phyloP scores from a whole-genome alignment of 345 rosid genomes.

The Salix exigua region DNA sequence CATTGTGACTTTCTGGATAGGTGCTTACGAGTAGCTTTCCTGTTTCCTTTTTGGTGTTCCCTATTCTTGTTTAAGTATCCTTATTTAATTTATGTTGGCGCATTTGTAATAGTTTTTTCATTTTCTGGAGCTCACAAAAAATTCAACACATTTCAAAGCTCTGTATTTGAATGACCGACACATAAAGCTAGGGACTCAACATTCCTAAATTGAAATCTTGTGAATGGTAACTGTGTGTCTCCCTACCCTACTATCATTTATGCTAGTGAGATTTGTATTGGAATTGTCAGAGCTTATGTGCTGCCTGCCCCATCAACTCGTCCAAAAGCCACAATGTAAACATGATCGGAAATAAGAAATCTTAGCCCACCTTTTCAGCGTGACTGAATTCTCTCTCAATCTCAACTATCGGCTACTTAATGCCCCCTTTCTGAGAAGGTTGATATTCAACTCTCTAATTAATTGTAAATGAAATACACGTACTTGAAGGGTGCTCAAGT shows the following conservation, averaged over 20 bases:
- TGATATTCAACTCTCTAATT: background rate
- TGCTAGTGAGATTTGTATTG: background rate
- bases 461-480: background rate
- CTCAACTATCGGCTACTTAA: background rate
- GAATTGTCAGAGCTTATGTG: background rate
- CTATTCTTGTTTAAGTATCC: background rate
- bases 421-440: background rate
- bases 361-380: background rate
- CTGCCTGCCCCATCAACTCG: background rate
- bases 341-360: background rate
- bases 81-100: background rate
- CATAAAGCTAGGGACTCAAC: background rate
- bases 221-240: background rate
- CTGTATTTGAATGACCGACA: background rate
- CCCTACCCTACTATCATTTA: background rate
- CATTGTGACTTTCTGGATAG: background rate
- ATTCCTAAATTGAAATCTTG: background rate
- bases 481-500: background rate
- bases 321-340: background rate
- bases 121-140: background rate
- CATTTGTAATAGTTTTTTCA: background rate
- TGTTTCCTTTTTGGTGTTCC: background rate
- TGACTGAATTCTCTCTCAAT: background rate
- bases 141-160: background rate
- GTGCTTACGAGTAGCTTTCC: background rate